These are phyloP conservation scores for Fomitopsis pulvina DNA, from an alignment of 768 basidiomycete species.

Conservation along the genomic window DNA sequence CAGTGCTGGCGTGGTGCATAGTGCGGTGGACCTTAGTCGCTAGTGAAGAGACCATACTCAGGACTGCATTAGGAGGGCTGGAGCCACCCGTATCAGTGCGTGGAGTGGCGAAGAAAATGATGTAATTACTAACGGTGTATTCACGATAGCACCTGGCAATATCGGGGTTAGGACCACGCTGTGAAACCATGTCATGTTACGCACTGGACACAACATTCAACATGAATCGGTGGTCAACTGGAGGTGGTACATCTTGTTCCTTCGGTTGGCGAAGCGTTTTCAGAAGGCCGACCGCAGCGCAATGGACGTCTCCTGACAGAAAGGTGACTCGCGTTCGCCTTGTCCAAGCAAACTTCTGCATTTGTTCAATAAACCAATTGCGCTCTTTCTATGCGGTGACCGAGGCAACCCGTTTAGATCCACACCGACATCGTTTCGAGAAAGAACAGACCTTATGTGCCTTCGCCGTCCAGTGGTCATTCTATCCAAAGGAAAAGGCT, in stretches of 20 bases:
- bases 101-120: background rate
- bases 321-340: conserved; percentile 75
- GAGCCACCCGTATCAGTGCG: too few relatives aligned
- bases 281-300: conserved; percentile 75
- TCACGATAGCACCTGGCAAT: conserved; percentile 78
- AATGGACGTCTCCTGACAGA: conserved; percentile 91
- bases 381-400: conserved; percentile 65
- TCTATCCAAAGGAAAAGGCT: conserved; percentile 36
- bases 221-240: conserved; percentile 81
- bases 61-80: conserved; percentile 62
- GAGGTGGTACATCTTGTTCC: conserved; percentile 41
- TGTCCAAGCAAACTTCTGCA: conserved; percentile 63
- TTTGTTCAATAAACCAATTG: conserved; percentile 77
- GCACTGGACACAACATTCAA: conserved; percentile 77
- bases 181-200: conserved; percentile 16
- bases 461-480: conserved; percentile 90
- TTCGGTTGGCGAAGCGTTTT: conserved; percentile 56
- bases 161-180: background rate
- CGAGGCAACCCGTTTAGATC: background rate
- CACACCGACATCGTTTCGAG: background rate
- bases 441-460: conserved; percentile 53
- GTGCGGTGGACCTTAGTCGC: conserved; percentile 82
- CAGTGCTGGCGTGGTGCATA: conserved; percentile 74
- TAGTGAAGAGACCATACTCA: conserved; percentile 74
- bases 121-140: conserved; percentile 68